phyloP scores from a whole-genome alignment of 176 grass and related monocot species.

The Juncus effusus region DNA sequence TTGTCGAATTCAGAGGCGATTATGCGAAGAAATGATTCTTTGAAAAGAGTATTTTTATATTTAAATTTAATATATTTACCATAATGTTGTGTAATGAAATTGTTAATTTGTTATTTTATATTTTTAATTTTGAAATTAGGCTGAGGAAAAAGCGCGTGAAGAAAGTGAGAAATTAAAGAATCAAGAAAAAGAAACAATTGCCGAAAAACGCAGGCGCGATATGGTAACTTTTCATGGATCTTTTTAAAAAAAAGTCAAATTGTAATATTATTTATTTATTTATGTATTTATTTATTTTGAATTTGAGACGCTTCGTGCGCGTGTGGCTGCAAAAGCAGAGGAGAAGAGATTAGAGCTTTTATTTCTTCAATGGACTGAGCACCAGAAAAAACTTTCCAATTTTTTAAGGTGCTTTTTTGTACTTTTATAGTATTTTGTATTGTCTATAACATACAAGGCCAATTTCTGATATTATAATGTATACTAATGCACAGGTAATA shows the following conservation, averaged over 20 bases:
- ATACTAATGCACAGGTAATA: too few relatives aligned
- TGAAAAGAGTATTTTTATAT: constrained; percentile 58
- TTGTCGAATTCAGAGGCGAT: constrained; percentile 71
- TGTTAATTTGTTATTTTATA: constrained; percentile 9
- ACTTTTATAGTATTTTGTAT: constrained; percentile 3
- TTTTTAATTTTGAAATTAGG: constrained; percentile 45
- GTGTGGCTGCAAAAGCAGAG: constrained; percentile 95
- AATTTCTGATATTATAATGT: constrained; percentile 9
- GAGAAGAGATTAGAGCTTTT: constrained; percentile 89
- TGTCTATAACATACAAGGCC: not conserved
- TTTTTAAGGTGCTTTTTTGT: constrained; percentile 72
- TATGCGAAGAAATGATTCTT: constrained; percentile 84
- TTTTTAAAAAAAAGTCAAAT: constrained; percentile 15
- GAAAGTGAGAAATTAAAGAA: constrained; percentile 88
- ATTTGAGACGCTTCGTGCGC: constrained; percentile 65
- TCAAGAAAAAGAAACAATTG: constrained; percentile 73
- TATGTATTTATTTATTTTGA: constrained; percentile 18
- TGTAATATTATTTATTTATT: constrained; percentile 28
- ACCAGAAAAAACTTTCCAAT: constrained; percentile 97
- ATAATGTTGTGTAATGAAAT: constrained; percentile 4
- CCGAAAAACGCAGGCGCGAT: constrained; percentile 87
- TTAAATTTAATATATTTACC: constrained; percentile 7
- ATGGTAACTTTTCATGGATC: constrained; percentile 42
- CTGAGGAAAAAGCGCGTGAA: constrained; percentile 90
- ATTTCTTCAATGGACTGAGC: constrained; percentile 87